phyloP scores from a whole-genome alignment of 192 early-diverging fungal species.

The Coemansia sp. region DNA sequence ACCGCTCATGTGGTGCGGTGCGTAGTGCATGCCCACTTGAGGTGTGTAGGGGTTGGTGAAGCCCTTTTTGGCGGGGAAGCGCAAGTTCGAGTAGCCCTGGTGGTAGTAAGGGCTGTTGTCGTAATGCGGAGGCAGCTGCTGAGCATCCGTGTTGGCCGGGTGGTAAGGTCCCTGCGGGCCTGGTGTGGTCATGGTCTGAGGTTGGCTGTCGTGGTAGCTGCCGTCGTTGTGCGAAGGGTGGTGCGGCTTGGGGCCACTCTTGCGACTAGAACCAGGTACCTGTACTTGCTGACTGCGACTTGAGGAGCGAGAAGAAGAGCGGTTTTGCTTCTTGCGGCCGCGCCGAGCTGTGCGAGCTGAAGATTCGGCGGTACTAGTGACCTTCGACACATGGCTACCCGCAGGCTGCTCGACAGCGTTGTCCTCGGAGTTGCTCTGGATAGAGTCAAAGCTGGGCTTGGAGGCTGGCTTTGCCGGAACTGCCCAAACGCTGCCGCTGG shows the following conservation, averaged over 20 bases:
- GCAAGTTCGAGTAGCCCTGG: slow-evolving; percentile 31
- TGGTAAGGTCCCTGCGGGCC: slow-evolving; percentile 10
- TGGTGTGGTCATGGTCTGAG: slow-evolving; percentile 11
- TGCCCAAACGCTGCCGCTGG: slow-evolving; percentile 50
- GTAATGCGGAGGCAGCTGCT: slow-evolving; percentile 19
- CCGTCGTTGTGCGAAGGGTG: neutral
- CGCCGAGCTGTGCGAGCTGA: slow-evolving; percentile 14
- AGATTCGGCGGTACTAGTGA: slow-evolving; percentile 2
- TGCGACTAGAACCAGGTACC: slow-evolving; percentile 19
- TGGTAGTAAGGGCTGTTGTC: slow-evolving; percentile 32
- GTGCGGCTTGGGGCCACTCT: slow-evolving; percentile 16
- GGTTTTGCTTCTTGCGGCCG: slow-evolving; percentile 26
- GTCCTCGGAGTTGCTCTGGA: slow-evolving; percentile 13
- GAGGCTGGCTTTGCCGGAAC: slow-evolving; percentile 28
- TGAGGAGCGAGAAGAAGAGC: slow-evolving; percentile 41
- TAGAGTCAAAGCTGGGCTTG: slow-evolving; percentile 55
- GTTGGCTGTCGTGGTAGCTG: neutral
- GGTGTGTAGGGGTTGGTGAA: slow-evolving; percentile 31
- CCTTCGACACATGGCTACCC: neutral
- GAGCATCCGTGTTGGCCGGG: slow-evolving; percentile 10
- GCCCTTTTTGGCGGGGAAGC: slow-evolving; percentile 38
- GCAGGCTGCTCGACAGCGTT: slow-evolving; percentile 7
- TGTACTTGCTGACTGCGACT: slow-evolving; percentile 38
- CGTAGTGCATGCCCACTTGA: slow-evolving; percentile 37
- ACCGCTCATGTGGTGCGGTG: slow-evolving; percentile 37